Conservation (phyloP, 2,329 filamentous ascomycete species). For the Pseudocercospora vitis region DNA sequence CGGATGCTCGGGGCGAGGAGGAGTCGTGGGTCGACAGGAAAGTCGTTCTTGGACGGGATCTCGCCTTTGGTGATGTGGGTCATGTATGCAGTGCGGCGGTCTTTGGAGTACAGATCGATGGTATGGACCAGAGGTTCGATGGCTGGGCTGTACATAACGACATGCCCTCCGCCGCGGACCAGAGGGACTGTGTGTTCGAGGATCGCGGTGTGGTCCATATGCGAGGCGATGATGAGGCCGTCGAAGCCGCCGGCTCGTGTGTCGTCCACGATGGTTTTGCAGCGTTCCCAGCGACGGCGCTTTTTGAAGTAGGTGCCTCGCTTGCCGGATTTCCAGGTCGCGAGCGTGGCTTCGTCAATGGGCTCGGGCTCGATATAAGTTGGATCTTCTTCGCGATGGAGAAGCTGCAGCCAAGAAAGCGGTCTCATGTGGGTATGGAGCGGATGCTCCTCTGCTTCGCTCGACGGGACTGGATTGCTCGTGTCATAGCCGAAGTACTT, state of each 20-base stretch:
- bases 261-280: slow-evolving; percentile 70
- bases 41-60: slow-evolving; percentile 59
- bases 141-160: slow-evolving; percentile 80
- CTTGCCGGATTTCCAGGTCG: slow-evolving; percentile 75
- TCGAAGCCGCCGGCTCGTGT: slow-evolving; percentile 76
- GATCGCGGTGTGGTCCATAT: slow-evolving; percentile 77
- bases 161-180: slow-evolving; percentile 75
- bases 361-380: slow-evolving; percentile 69
- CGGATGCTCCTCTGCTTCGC: slow-evolving; percentile 59
- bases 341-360: slow-evolving; percentile 61
- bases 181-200: slow-evolving; percentile 75
- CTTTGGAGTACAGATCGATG: slow-evolving; percentile 80
- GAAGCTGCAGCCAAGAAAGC: slow-evolving; percentile 87
- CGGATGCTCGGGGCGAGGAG: slow-evolving; percentile 78
- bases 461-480: slow-evolving; percentile 56
- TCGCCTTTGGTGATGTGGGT: slow-evolving; percentile 38
- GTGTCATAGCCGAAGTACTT: slow-evolving; percentile 88
- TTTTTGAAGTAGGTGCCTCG: slow-evolving; percentile 87
- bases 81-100: slow-evolving; percentile 73
- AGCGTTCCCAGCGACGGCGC: slow-evolving; percentile 74
- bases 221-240: slow-evolving; percentile 76
- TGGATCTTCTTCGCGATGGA: slow-evolving; percentile 72
- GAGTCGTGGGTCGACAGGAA: slow-evolving; percentile 82
- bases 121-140: slow-evolving; percentile 76
- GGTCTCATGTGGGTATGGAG: slow-evolving; percentile 78